Conservation (phyloP, 768 basidiomycete genomes). For the Russula emetica region DNA sequence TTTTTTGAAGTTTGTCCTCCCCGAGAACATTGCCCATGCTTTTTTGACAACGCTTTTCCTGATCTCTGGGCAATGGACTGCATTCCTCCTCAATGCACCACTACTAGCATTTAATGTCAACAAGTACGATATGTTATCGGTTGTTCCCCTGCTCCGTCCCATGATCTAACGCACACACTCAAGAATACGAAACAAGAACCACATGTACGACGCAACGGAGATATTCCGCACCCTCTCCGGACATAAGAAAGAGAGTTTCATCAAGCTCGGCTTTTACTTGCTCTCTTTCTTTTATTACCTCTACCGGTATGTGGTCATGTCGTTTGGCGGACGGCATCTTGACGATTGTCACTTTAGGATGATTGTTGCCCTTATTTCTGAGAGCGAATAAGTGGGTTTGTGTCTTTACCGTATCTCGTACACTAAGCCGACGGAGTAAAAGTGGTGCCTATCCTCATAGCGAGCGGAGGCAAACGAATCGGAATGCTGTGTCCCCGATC, state of each 20-base stretch:
- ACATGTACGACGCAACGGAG: constrained; percentile 99
- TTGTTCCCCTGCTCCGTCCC: background rate
- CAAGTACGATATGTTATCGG: constrained; percentile 58
- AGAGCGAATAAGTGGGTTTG: constrained; percentile 35
- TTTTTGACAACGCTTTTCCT: constrained; percentile 88
- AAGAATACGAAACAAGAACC: constrained; percentile 88
- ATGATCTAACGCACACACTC: background rate
- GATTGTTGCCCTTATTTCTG: constrained; percentile 51
- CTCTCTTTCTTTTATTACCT: constrained; percentile 91
- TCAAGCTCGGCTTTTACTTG: constrained; percentile 92
- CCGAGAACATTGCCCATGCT: constrained; percentile 93
- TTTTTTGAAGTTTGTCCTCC: constrained; percentile 78
- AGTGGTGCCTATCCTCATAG: background rate
- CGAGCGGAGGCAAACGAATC: constrained; percentile 8
- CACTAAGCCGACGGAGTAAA: background rate
- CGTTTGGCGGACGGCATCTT: background rate
- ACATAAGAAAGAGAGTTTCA: constrained; percentile 95
- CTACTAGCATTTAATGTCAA: constrained; percentile 87
- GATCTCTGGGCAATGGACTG: constrained; percentile 92
- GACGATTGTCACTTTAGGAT: constrained; percentile 35
- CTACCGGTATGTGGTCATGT: constrained; percentile 59
- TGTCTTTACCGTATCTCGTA: constrained; percentile 1
- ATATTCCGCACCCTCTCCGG: constrained; percentile 91
- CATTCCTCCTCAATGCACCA: constrained; percentile 86
- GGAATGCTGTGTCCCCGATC: constrained; percentile 7